Base-by-base conservation (phyloP, 2,329 filamentous ascomycete genomes). In the Penicillium corylophilum region DNA sequence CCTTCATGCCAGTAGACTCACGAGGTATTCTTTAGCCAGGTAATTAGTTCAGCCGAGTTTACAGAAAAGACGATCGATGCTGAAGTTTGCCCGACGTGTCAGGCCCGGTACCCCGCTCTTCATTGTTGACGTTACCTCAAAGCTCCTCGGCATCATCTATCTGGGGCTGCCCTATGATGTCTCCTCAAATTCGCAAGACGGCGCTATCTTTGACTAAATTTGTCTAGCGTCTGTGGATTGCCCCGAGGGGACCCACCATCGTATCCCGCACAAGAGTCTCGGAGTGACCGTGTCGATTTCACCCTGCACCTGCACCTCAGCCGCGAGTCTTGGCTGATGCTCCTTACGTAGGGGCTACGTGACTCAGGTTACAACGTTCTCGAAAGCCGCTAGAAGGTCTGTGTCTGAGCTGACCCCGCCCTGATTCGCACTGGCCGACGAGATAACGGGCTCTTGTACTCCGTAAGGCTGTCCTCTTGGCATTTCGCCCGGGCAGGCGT, bases 351-450 rank as follows among this genome's bases (percentile, higher is more conserved):
- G 38, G 49, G 50, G 47, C 47, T 40, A 49, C 46, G 13, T 42
- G 35, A 46, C 33, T 41, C 39, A 44, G 26, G 52, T 48, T 43
- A 54, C 26, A 50, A 35, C 28, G 36, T 65, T 65, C 62, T 63
- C 43, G 63, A 66, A 66, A 40, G 48, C 26, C 59, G 54, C 61
- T 65, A 64, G 63, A 66, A 64, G 48, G 43, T 1, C 4, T 22
- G 6, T 49, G 48, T 55, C 47, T 51, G 22, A 31, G 24, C 8
- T 36, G 23, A 6, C 13, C 13, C 31, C 6, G 26, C 24, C 18
- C 12, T 53, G 42, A 61, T 57, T 62, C 49, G 57, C 15, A 20
- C 9, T n/a, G 29, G 29, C 4, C 5, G 3, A 15, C 3, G 16
- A 36, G 16, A 20, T 20, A 12, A 20, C 16, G 16, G 18, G 33